Percentiles rank a stretch among this genome's conserved stretches.
Evolutionary conservation across 805 yeast species (phyloP).

Genomic region (Tetrapisispora namnaoensis): DNA sequence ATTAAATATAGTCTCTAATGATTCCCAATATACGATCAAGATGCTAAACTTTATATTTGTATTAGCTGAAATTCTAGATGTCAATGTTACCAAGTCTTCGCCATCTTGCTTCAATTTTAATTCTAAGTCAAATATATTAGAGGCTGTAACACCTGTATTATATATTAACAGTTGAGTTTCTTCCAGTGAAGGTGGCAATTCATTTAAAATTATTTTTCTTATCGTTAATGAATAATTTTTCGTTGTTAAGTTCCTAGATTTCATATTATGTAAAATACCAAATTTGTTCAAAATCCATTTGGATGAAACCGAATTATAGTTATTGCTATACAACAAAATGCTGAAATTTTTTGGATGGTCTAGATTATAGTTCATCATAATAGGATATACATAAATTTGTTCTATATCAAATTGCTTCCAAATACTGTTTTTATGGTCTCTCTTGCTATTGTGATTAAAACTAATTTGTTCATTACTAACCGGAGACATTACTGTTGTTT

Average conservation of each 20-base stretch:
- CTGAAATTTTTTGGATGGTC: conserved; percentile 5
- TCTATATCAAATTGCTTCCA: conserved; percentile 42
- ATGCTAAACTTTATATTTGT: conserved; percentile 29
- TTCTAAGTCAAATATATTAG: conserved; percentile 27
- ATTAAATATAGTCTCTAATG: conserved; percentile 23
- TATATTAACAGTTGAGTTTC: conserved; percentile 30
- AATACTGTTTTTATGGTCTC: conserved; percentile 27
- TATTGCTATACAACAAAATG: conserved; percentile 17
- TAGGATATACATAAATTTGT: conserved; percentile 25
- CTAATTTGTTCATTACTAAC: conserved; percentile 23
- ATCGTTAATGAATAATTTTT: conserved; percentile 11
- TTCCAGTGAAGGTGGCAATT: conserved; percentile 18
- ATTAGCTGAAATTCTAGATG: conserved; percentile 29
- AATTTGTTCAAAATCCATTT: conserved; percentile 30
- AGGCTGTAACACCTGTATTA: conserved; percentile 31
- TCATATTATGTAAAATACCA: conserved; percentile 8
- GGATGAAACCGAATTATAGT: conserved; percentile 26
- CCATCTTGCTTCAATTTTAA: conserved; percentile 28
- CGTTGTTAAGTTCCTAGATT: conserved; percentile 1
- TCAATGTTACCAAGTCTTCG: conserved; percentile 28
- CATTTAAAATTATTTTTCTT: conserved; percentile 15
- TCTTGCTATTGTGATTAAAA: conserved; percentile 25
- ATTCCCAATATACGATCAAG: conserved; percentile 33
- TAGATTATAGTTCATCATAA: conserved; percentile 4
- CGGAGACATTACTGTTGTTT: conserved; percentile 16